Evolutionary conservation across 2,329 filamentous ascomycete genomes (phyloP).

Genomic region (Curvularia hawaiiensis): DNA sequence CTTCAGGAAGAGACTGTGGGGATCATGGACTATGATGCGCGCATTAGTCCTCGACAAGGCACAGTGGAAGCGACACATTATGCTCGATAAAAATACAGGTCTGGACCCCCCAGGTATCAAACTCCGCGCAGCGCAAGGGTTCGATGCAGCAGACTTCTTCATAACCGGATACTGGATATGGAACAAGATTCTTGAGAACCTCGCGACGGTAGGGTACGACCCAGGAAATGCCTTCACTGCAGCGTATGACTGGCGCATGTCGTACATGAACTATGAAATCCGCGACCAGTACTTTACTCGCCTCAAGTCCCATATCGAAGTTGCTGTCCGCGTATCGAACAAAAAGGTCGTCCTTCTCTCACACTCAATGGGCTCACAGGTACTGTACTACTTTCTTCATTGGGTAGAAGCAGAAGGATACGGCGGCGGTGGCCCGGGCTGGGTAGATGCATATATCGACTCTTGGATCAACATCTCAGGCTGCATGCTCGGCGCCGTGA

Average conservation of each 20-base stretch:
- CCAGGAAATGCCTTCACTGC: constrained; percentile 75
- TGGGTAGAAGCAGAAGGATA: constrained; percentile 80
- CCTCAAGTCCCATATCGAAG: constrained; percentile 88
- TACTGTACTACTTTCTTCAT: constrained; percentile 83
- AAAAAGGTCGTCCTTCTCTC: constrained; percentile 86
- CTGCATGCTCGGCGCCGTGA: constrained; percentile 94
- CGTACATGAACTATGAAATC: constrained; percentile 85
- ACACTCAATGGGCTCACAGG: constrained; percentile 97
- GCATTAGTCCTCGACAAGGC: constrained; percentile 93
- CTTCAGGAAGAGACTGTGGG: constrained; percentile 94
- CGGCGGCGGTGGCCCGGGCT: constrained; percentile 80
- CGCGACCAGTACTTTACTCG: constrained; percentile 94
- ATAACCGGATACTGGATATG: constrained; percentile 94
- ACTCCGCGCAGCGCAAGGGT: constrained; percentile 90
- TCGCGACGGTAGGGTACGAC: constrained; percentile 95
- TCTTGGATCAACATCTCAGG: constrained; percentile 98
- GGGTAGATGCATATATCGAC: constrained; percentile 90
- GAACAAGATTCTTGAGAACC: constrained; percentile 97
- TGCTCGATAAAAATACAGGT: constrained; percentile 91
- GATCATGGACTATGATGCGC: constrained; percentile 98
- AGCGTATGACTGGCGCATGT: constrained; percentile 89
- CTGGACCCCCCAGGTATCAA: constrained; percentile 91
- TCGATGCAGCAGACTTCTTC: constrained; percentile 97
- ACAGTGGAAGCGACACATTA: constrained; percentile 93
- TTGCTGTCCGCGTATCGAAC: constrained; percentile 72